phyloP scores from a whole-genome alignment of 805 yeast genomes.

The Nakazawaea anatomiae region DNA sequence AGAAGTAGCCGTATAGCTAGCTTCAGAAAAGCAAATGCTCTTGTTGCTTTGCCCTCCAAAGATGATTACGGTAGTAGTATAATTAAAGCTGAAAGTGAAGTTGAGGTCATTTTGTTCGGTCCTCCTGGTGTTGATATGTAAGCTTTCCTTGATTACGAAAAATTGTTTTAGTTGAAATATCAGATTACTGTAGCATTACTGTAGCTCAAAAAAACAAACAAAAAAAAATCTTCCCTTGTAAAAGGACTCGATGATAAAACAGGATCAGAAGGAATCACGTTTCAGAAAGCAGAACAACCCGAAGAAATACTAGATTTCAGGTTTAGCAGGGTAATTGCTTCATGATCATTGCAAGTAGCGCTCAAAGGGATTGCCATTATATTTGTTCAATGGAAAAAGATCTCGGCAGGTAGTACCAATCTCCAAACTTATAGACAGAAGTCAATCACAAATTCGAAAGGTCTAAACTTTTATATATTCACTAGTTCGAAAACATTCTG shows the following conservation, averaged over 20 bases:
- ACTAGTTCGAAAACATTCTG: background rate
- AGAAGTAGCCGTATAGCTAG: conserved; percentile 45
- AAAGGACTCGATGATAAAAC: too few species aligned
- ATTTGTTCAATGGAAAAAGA: background rate
- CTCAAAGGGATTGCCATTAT: too few species aligned
- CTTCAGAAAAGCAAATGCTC: conserved; percentile 40
- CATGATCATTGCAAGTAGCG: too few species aligned
- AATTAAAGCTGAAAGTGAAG: conserved; percentile 1
- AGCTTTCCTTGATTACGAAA: background rate
- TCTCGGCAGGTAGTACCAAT: background rate
- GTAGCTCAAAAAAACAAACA: too few species aligned
- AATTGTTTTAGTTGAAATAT: too few species aligned
- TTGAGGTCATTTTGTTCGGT: conserved; percentile 7
- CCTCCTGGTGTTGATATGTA: background rate
- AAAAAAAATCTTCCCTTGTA: too few species aligned
- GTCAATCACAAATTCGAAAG: background rate
- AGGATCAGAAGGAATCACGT: too few species aligned
- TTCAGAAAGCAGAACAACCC: too few species aligned
- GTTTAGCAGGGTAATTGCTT: too few species aligned
- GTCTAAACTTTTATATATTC: background rate
- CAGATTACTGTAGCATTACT: too few species aligned
- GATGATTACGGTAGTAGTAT: conserved; percentile 7
- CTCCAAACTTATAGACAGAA: background rate
- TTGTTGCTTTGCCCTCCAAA: conserved; percentile 35
- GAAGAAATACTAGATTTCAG: too few species aligned